Conservation (phyloP, 352 stramenopile genomes). For the Pythium aristosporum region DNA sequence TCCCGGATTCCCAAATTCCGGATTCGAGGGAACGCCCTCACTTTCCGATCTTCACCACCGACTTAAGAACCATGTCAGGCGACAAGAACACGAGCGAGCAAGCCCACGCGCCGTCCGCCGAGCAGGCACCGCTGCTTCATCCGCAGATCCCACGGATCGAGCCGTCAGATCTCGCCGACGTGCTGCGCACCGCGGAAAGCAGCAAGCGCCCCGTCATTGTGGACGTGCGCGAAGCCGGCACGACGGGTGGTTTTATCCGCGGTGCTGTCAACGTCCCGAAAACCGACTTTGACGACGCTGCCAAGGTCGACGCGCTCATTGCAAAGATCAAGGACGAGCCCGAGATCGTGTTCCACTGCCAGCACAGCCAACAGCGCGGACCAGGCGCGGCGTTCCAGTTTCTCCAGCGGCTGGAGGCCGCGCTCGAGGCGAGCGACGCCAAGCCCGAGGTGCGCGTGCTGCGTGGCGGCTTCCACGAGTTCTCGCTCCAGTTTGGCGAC, state of each 20-base stretch:
- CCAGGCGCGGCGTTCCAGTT: slow-evolving; percentile 21
- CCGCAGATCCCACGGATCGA: slow-evolving; percentile 24
- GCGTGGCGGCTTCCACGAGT: slow-evolving; percentile 22
- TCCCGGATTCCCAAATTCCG: too few relatives aligned
- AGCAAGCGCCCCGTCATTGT: slow-evolving; percentile 23
- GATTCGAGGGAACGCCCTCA: background rate
- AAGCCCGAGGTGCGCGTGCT: slow-evolving; percentile 23
- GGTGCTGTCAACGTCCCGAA: slow-evolving; percentile 24
- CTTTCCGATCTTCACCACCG: background rate
- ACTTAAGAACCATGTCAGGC: background rate
- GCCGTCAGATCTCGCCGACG: slow-evolving; percentile 18
- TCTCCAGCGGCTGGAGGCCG: slow-evolving; percentile 14
- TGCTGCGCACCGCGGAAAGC: slow-evolving; percentile 8
- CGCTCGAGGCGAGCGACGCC: background rate
- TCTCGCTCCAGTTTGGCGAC: slow-evolving; percentile 18
- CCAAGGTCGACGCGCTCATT: slow-evolving; percentile 21
- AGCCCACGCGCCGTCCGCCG: background rate
- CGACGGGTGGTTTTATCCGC: slow-evolving; percentile 29
- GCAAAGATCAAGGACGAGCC: slow-evolving; percentile 23
- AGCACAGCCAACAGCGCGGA: slow-evolving; percentile 24
- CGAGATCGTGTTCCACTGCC: slow-evolving; percentile 26
- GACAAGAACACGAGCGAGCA: background rate
- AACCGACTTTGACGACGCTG: slow-evolving; percentile 24
- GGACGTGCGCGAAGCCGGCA: slow-evolving; percentile 31
- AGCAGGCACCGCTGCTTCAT: slow-evolving; percentile 2